Conservation (phyloP, 1,139 yeast genomes). For the Candida frijolesensis region DNA sequence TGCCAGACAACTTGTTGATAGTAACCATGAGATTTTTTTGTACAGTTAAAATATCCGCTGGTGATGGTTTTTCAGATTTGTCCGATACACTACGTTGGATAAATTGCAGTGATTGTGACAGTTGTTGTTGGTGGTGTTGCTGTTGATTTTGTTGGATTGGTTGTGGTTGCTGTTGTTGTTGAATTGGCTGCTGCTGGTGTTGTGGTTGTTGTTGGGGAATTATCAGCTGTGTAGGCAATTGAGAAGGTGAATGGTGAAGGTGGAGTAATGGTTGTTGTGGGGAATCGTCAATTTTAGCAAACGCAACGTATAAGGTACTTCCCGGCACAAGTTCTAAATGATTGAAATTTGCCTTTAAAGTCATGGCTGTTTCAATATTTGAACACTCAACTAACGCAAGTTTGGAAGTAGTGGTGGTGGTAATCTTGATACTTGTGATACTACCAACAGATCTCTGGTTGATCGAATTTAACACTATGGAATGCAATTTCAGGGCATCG, state of each 20-base stretch:
- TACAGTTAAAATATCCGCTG: constrained; percentile 30
- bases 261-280: constrained; percentile 6
- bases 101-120: constrained; percentile 9
- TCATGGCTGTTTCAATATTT: constrained; percentile 72
- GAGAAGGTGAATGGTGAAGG: not conserved
- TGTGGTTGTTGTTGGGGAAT: constrained; percentile 2
- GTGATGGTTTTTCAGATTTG: constrained; percentile 17
- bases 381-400: constrained; percentile 75
- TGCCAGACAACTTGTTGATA: constrained; percentile 22
- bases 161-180: not conserved
- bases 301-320: constrained; percentile 61
- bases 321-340: constrained; percentile 85
- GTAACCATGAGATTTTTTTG: constrained; percentile 26
- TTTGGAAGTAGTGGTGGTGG: constrained; percentile 41
- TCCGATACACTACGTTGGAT: constrained; percentile 9
- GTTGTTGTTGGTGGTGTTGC: not conserved
- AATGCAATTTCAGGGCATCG: constrained; percentile 38
- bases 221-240: not conserved
- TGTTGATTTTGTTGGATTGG: not conserved
- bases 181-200: not conserved
- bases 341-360: constrained; percentile 72
- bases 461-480: constrained; percentile 33
- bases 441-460: constrained; percentile 28
- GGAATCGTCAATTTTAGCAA: constrained; percentile 57
- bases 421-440: constrained; percentile 54